Evolutionary conservation across 1,284 basidiomycete species (phyloP).

Genomic region (Ustanciosporium gigantosporum): DNA sequence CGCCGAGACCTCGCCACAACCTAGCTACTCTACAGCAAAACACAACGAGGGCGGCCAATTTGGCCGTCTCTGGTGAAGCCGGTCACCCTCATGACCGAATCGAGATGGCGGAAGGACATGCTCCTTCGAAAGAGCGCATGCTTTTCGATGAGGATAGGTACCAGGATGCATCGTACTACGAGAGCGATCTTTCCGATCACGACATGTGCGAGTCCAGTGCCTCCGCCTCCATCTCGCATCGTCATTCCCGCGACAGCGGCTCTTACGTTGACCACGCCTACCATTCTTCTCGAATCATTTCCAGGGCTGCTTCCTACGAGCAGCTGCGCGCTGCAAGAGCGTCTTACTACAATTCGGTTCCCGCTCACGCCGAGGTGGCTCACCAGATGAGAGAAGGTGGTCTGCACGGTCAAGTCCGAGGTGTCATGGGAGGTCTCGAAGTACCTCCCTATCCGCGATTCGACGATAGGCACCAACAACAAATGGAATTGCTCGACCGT

Average conservation of each 20-base stretch:
- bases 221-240: too few relatives aligned
- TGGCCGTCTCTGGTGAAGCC: background rate
- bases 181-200: too few relatives aligned
- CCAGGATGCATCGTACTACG: constrained; percentile 1
- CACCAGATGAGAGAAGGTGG: background rate
- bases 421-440: too few relatives aligned
- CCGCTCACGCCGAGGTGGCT: too few relatives aligned
- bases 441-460: too few relatives aligned
- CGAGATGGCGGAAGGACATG: background rate
- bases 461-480: constrained; percentile 13
- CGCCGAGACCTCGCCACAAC: background rate
- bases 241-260: too few relatives aligned
- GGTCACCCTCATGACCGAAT: background rate
- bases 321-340: constrained; percentile 3
- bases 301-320: constrained; percentile 20
- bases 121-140: too few relatives aligned
- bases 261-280: background rate
- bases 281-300: background rate
- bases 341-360: background rate
- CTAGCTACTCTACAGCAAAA: too few relatives aligned
- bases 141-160: too few relatives aligned
- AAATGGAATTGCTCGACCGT: constrained; percentile 25
- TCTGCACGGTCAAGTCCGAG: background rate
- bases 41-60: background rate
- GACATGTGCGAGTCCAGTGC: too few relatives aligned